These are phyloP conservation scores for Gymnopilus junonius DNA, from an alignment of 768 basidiomycete species.

Conservation along the genomic window DNA sequence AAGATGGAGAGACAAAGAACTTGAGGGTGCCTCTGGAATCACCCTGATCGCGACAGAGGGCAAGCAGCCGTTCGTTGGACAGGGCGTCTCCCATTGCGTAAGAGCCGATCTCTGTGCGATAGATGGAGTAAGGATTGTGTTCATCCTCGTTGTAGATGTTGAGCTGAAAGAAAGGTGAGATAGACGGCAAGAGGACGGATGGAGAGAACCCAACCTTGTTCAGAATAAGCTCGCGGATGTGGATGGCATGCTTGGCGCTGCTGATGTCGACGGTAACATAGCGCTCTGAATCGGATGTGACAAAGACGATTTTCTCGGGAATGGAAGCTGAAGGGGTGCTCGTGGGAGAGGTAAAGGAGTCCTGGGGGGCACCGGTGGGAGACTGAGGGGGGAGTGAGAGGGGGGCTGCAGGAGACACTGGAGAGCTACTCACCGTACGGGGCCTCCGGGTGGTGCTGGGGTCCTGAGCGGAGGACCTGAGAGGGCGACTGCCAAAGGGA, in stretches of 20 bases:
- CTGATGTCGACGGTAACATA: constrained; percentile 76
- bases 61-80: constrained; percentile 68
- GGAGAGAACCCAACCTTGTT: constrained; percentile 59
- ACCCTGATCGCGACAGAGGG: constrained; percentile 71
- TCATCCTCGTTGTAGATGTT: constrained; percentile 84
- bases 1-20: constrained; percentile 76
- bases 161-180: constrained; percentile 48
- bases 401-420: constrained; percentile 21
- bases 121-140: constrained; percentile 75
- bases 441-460: constrained; percentile 29
- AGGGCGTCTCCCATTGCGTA: constrained; percentile 78
- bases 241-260: constrained; percentile 62
- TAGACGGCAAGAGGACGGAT: constrained; percentile 1
- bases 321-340: constrained; percentile 32
- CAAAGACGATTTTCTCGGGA: constrained; percentile 57
- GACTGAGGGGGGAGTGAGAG: constrained; percentile 35
- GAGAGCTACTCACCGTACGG: constrained; percentile 37
- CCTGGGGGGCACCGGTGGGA: constrained; percentile 42
- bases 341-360: constrained; percentile 34
- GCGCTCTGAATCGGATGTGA: constrained; percentile 78
- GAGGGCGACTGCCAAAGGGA: constrained; percentile 33
- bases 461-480: constrained; percentile 20
- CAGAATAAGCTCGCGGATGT: constrained; percentile 81
- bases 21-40: constrained; percentile 84
- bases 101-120: constrained; percentile 85